Evolutionary conservation across 1,284 basidiomycete genomes (phyloP).

Genomic region (Austropuccinia psidii): DNA sequence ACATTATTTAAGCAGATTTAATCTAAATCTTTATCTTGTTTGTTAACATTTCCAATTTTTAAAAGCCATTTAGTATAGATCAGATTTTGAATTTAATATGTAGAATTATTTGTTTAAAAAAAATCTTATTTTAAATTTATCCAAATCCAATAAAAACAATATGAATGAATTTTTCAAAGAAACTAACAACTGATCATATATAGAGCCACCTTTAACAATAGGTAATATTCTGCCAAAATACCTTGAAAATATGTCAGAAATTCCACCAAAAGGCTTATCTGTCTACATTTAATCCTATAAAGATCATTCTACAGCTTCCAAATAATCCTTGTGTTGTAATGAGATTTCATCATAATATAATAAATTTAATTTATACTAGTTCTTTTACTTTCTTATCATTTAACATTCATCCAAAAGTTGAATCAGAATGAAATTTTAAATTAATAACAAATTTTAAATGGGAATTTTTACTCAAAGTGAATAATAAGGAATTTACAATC

Average conservation of each 20-base stretch:
- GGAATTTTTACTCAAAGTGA: background rate
- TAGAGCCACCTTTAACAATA: background rate
- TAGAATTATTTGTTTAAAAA: too few species aligned
- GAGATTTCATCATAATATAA: slow-evolving; percentile 21
- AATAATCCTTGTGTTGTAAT: background rate
- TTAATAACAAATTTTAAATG: background rate
- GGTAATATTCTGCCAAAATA: slow-evolving; percentile 12
- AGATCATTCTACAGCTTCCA: background rate
- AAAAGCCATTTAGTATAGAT: too few species aligned
- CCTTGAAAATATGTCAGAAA: background rate
- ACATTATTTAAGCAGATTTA: too few species aligned
- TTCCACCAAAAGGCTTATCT: background rate
- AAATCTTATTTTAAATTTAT: too few species aligned
- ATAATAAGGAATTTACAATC: background rate
- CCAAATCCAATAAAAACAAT: too few species aligned
- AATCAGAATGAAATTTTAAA: background rate
- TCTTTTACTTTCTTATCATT: background rate
- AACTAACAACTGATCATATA: background rate
- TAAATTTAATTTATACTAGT: background rate
- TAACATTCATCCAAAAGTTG: background rate
- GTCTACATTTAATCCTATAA: background rate
- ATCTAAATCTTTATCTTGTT: too few species aligned
- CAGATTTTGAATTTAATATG: too few species aligned
- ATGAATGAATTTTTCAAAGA: too few species aligned
- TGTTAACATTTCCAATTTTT: too few species aligned